Evolutionary conservation across 768 basidiomycete species (phyloP), one percentile per base, ranked within the genome.

Genomic region (Lentinula sp.): DNA sequence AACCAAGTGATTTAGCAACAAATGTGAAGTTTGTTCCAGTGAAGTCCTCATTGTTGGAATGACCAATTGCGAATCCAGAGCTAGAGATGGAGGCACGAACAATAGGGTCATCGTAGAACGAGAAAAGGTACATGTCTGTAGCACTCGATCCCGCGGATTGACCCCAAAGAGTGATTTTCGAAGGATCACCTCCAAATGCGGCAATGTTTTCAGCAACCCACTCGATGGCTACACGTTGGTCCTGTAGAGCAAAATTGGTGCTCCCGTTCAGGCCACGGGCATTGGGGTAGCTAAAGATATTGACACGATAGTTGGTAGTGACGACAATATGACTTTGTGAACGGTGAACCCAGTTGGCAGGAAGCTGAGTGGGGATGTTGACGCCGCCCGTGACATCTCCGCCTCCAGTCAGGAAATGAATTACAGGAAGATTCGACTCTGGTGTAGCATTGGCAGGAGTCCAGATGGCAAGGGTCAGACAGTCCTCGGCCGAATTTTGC

Each of bases 121-220:
- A 50, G 15, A 15, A 60, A 15, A 37, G 37, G 50, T 62, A 57
- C 39, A 21, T 39, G 23, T 63, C 64, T 15, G 23, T 37, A 16
- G 28, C 40, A n/a, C 42, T 5, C 13, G 60, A 21, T 1, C 64
- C 64, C 5, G 64, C 64, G 5, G 51, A 57, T 55, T 65, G 60
- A 1, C 67, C 67, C 63, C 66, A 62, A 15, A 72, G 63, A 4
- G 70, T 70, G 52, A 67, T 64, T 50, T 64, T 64, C 3, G 43
- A 52, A 3, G 66, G 64, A 51, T 76, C 71, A 4, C 74, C 74
- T 4, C 74, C 74, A 45, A 74, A 76, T 18, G 53, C 46, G 1
- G 58, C 55, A 11, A 56, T 45, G 23, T 56, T 56, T 13, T 56
- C 55, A 16, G 55, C 55, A 8, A 56, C 55, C 74, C 73, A 75